phyloP scores from a whole-genome alignment of 441 rosid genomes.

The Gossypium lobatum region DNA sequence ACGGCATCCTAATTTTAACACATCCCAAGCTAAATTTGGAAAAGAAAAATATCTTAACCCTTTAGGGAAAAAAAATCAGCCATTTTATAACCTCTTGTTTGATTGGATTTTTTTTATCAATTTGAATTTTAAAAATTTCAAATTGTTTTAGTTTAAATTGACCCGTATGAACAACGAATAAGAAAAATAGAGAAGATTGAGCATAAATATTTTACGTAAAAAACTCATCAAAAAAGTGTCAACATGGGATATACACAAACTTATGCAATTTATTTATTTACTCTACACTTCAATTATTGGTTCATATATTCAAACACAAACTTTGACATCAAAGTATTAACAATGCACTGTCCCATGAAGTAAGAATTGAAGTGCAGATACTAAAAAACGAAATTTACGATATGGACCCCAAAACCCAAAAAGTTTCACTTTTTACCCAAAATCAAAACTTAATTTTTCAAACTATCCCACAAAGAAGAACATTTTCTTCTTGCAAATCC shows the following conservation, averaged over 20 bases:
- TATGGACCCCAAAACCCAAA: neutral
- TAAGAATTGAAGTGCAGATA: constrained; percentile 23
- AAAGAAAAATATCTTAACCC: neutral
- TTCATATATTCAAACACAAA: constrained; percentile 4
- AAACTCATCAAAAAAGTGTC: too few relatives aligned
- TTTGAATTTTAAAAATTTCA: too few relatives aligned
- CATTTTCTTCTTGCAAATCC: constrained; percentile 84
- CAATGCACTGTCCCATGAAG: constrained; percentile 3
- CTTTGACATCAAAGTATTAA: neutral
- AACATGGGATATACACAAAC: neutral
- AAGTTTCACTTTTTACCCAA: neutral
- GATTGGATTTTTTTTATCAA: too few relatives aligned
- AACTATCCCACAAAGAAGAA: constrained; percentile 74
- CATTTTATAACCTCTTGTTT: too few relatives aligned
- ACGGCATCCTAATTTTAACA: neutral
- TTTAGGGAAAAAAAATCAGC: too few relatives aligned
- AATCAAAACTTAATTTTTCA: constrained; percentile 28
- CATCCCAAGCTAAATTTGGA: neutral
- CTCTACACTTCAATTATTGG: constrained; percentile 24
- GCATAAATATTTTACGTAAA: too few relatives aligned
- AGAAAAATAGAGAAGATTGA: too few relatives aligned
- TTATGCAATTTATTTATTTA: neutral
- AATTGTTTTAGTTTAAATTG: too few relatives aligned
- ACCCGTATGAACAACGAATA: too few relatives aligned
- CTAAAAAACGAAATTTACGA: too few relatives aligned